Base-by-base conservation (phyloP, 441 rosid species). In the Gossypium davidsonii region DNA sequence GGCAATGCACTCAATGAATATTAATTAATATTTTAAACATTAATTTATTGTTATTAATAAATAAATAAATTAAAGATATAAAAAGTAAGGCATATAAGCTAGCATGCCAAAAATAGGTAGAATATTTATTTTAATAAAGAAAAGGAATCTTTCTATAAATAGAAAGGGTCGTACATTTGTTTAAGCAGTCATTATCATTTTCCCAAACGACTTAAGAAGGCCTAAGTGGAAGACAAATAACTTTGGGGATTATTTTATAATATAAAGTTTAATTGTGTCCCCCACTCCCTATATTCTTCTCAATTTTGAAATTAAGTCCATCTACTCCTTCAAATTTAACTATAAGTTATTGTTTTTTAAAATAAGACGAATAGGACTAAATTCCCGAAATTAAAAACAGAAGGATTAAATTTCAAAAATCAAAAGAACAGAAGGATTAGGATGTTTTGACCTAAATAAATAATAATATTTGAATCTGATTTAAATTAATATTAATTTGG, bases 121-220 rank as follows among this genome's bases (percentile, higher is more conserved):
- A 71, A 6, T 37, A 58, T 25, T 26, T 10, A 62, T 42, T 73
- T 31, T 37, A 49, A 64, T 52, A 26, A 70, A 57, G 6, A 66
- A 18, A 21, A 66, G 57, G 81, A 81, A 79, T 79, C 78, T 79
- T 80, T 77, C 86, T 75, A 58, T 56, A 72, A 77, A 1, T 65
- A 77, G 86, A 77, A 79, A 83, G 63, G 6, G 70, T 17, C 12
- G 48, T 65, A 14, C 12, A 11, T 23, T 39, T 51, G 67, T 26
- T 72, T 60, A 67, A 59, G 49, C 42, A 39, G 73, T 67, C 79
- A 37, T 67, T 61, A 70, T 73, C 76, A 77, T 59, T 49, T 8
- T 6, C 42, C 77, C 76, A 70, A 51, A 17, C 72, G 28, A 6
- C 37, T 49, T 51, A 3, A 37, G 44, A 17, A 1, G 15, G 44